Base-by-base conservation (phyloP, 495 filamentous ascomycete species). In the Neurospora pannonica region DNA sequence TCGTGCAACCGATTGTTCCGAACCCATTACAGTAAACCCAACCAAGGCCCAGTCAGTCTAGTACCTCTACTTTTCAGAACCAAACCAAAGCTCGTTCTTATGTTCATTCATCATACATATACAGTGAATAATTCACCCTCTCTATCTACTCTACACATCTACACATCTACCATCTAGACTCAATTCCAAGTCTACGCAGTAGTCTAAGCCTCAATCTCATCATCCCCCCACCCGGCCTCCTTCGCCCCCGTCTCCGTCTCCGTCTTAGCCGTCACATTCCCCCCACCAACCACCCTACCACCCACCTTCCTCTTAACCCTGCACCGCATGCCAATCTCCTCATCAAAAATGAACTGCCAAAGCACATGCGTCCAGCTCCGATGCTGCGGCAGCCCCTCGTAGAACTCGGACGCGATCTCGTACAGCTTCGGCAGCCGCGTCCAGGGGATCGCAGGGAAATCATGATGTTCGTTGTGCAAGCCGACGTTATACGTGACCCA, bases 361-460 rank as follows among this genome's bases (percentile, higher is more conserved):
- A 98, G 91, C 38, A 97, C 95, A 80, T 92, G 91, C 9, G 90
- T 87, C 96, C 96, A 99, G 85, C 94, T 97, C 73, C 87, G 86
- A 81, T 98, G 95, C 72, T 87, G 87, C 3, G 96, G 97, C 73
- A 99, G 85, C 28, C 93, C 92, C 74, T 89, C 90, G 82, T 99
- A 99, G 81, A 98, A 99, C 82, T 98, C 96, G 72, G 85, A 87
- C 10, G 96, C 96, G n/a, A 97, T 92, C 74, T 88, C 82, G 79
- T 93, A 88, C 72, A 99, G 83, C 76, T 82, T 83, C 4, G 91
- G 91, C 34, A 99, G 86, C 8, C 90, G 85, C 4, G 94, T 97
- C 96, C 96, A 99, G 3, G 96, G 95, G 71, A 99, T 88, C 31
- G 97, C 96, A 31, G 96, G 96, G 85, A 99, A 99, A 81, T 99